Percentiles rank a stretch among this genome's conserved stretches.
These are phyloP conservation scores for Candida khao-thaluensis DNA, from an alignment of 805 yeast species.

Conservation along the genomic window DNA sequence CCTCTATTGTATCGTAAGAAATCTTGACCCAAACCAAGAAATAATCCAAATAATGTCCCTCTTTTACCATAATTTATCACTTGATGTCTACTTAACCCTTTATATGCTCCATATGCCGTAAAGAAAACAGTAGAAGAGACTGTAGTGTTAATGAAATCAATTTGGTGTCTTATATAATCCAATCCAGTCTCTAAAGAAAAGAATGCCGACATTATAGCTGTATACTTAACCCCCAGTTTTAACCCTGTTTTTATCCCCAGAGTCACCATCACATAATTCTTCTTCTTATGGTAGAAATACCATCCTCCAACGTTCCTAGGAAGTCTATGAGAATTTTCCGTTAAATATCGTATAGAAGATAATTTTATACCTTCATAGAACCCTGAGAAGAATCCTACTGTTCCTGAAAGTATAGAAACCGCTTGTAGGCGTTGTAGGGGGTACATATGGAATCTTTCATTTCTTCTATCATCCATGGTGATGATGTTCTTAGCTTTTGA, in stretches of 20 bases:
- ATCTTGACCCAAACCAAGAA: conserved; percentile 69
- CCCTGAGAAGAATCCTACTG: conserved; percentile 54
- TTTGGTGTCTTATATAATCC: conserved; percentile 51
- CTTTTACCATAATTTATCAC: conserved; percentile 41
- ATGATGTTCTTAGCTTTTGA: background rate
- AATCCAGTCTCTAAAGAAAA: conserved; percentile 62
- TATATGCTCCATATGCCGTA: conserved; percentile 46
- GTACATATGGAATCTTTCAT: conserved; percentile 50
- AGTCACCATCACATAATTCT: conserved; percentile 68
- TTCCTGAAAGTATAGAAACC: conserved; percentile 35
- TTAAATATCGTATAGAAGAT: conserved; percentile 61
- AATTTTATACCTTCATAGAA: conserved; percentile 55
- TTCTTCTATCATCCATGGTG: conserved; percentile 11
- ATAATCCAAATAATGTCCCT: conserved; percentile 59
- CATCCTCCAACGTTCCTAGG: conserved; percentile 80
- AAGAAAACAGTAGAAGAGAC: conserved; percentile 56
- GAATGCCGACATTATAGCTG: conserved; percentile 46
- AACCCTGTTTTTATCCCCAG: conserved; percentile 52
- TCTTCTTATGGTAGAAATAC: conserved; percentile 84
- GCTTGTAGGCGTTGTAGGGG: conserved; percentile 47
- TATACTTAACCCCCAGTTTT: conserved; percentile 34
- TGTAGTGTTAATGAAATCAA: conserved; percentile 65
- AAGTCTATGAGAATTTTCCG: conserved; percentile 79
- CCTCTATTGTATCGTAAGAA: conserved; percentile 55
- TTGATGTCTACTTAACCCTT: conserved; percentile 44